Evolutionary conservation across 179 eudicot species (phyloP), one percentile per base, ranked within the genome.

Genomic region (Beta lomatogona): DNA sequence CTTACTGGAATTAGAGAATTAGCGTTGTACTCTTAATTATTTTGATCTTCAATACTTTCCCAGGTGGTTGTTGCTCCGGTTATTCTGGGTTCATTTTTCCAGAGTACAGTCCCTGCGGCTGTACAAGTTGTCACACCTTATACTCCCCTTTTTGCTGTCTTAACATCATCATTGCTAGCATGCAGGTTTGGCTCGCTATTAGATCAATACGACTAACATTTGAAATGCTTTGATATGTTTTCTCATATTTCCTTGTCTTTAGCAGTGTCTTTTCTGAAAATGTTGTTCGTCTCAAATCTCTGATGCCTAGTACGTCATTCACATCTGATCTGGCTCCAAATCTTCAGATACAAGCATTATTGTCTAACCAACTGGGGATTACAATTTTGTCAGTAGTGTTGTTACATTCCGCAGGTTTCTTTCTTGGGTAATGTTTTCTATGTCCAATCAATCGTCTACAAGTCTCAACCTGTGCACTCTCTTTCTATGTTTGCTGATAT

Each of bases 1-100:
- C 64, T 15, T 59, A 16, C 9, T 59, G 2, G 21, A 19, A 59
- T 6, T 19, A 15, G 4, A 15, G 64, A 18, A 14, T 59, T 3
- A 59, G 3, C 2, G 2, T 18, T 59, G n/a, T 14, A 59, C 12
- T 11, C 4, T 14, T 15, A 57, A 5, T 75, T 31, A 52, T 31
- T 57, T 45, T 31, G 50, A 54, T 76, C 41, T 60, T 21, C 46
- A 53, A 60, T 63, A 15, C 28, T 1, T 71, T 60, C 36, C 12
- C 73, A 92, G 96, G 92, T 91, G 81, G 93, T 92, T 15, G 92
- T 92, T 84, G 90, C 89, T 67, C 96, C 96, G 3, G 83, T 92
- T 85, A 85, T 92, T 50, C 83, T 92, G 65, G 96, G 96, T 68
- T 88, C 90, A 63, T 89, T 80, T 79, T 54, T 82, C 46, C 93